Base-by-base conservation (phyloP, 352 stramenopile species). In the Globisporangium cylindrosporum region DNA sequence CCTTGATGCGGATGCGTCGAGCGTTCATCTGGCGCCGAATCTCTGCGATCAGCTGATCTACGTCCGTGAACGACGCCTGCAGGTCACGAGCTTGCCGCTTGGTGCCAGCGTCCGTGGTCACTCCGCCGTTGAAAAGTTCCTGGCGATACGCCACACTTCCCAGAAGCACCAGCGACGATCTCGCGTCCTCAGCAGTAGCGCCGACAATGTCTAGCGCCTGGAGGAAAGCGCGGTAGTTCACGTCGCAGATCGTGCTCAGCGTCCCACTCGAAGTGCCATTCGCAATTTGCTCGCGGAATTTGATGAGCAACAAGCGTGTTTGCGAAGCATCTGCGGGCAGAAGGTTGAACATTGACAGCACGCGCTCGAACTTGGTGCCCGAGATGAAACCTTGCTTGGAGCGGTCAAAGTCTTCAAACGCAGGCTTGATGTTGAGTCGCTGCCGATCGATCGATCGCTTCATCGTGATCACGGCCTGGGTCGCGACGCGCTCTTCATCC, bases 201-300 rank as follows among this genome's bases (percentile, higher is more conserved):
- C 78, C 75, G 8, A 89, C 64, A 34, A 88, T 68, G 8, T 89
- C 76, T 5, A 95, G 73, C 2, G 86, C 83, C 41, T 90, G 71
- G 1, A 95, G 71, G 56, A 92, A 94, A 8, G 88, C 86, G 32
- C 88, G 86, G 64, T 95, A 95, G 69, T 94, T 94, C 53, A 93
- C 87, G 34, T 93, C 87, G 59, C 87, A 90, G 36, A 91, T 84
- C 22, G 83, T 91, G 46, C 80, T 92, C 49, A 93, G 66, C 12
- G 82, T 88, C 18, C 69, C 66, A 6, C 69, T 79, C 3, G 62
- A 76, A 2, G 65, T 66, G 8, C 74, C 77, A 6, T 77, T 82
- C 2, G 73, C 74, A 18, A 65, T 77, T 57, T 87, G 78, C 65
- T 95, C 88, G 25, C 80, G 78, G 59, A 95, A 95, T 59, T 95